phyloP scores from a whole-genome alignment of 495 filamentous ascomycete species.

The Aspergillus baeticus region DNA sequence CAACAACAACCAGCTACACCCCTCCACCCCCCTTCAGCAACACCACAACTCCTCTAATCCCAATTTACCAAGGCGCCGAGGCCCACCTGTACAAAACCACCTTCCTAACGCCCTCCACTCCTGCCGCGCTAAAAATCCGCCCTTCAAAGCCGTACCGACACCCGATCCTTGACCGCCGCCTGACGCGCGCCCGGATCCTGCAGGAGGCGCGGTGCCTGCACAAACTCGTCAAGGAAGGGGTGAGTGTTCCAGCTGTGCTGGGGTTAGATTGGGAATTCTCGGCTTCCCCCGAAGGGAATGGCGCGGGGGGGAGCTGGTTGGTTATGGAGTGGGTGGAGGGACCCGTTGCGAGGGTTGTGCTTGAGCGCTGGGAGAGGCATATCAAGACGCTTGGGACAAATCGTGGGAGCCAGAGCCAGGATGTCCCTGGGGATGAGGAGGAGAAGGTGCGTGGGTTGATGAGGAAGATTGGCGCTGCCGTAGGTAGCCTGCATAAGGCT shows the following conservation, averaged over 20 bases:
- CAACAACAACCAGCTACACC: neutral
- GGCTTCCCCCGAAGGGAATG: no score
- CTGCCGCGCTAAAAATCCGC: slow-evolving; percentile 87
- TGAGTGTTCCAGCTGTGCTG: slow-evolving; percentile 74
- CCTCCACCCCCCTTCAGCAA: neutral
- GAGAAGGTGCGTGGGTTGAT: slow-evolving; percentile 57
- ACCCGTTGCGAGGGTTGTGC: slow-evolving; percentile 59
- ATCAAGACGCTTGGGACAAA: neutral
- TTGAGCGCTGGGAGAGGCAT: slow-evolving; percentile 61
- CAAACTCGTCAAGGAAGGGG: slow-evolving; percentile 71
- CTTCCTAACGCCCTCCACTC: slow-evolving; percentile 66
- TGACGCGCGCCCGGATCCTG: slow-evolving; percentile 82
- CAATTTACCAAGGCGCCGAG: slow-evolving; percentile 78
- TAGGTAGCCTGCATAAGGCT: slow-evolving; percentile 76
- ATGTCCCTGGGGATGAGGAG: slow-evolving; percentile 34
- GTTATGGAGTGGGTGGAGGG: slow-evolving; percentile 90
- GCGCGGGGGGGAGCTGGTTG: slow-evolving; percentile 55
- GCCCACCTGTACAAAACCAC: slow-evolving; percentile 86
- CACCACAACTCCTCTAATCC: slow-evolving; percentile 46
- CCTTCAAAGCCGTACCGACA: slow-evolving; percentile 92
- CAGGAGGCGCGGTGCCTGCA: slow-evolving; percentile 83
- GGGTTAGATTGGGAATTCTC: slow-evolving; percentile 64
- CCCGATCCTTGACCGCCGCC: slow-evolving; percentile 79
- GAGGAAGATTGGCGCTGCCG: slow-evolving; percentile 65
- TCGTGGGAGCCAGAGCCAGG: neutral